These are phyloP conservation scores for Ganoderma lucidum DNA, from an alignment of 1,284 basidiomycete species.

Conservation along the genomic window DNA sequence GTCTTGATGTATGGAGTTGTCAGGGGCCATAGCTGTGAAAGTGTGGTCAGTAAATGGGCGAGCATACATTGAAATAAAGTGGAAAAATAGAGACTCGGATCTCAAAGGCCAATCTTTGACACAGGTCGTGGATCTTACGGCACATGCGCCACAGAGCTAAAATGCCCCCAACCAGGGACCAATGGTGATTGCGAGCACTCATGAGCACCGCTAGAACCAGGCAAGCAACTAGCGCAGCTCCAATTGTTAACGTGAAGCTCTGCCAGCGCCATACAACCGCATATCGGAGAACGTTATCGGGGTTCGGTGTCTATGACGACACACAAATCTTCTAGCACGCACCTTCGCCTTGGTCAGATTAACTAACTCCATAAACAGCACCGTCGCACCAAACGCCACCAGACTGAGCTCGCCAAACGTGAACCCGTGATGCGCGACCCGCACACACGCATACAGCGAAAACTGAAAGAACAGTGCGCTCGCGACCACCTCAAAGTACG, in stretches of 20 bases:
- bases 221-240: background rate
- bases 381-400: slow-evolving; percentile 89
- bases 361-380: slow-evolving; percentile 86
- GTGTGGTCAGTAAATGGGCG: slow-evolving; percentile 10
- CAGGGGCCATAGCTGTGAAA: slow-evolving; percentile 76
- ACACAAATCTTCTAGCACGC: slow-evolving; percentile 39
- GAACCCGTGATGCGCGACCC: slow-evolving; percentile 92
- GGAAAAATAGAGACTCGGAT: background rate
- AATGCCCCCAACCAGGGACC: background rate
- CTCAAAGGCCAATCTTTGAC: background rate
- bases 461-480: slow-evolving; percentile 91
- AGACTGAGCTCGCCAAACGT: slow-evolving; percentile 94
- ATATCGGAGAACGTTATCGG: background rate
- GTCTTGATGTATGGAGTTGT: slow-evolving; percentile 92
- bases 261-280: background rate
- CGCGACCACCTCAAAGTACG: slow-evolving; percentile 79
- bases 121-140: background rate
- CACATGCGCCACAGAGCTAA: background rate
- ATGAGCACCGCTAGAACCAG: background rate
- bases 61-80: slow-evolving; percentile 4
- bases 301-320: background rate
- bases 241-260: background rate
- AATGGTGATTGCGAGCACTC: background rate
- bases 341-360: slow-evolving; percentile 86
- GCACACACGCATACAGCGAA: slow-evolving; percentile 87